A percentile compares a stretch with the other conserved stretches of the same genome.
Conservation (phyloP, 164 flowering plant genomes). For the Dillenia suffruticosa region DNA sequence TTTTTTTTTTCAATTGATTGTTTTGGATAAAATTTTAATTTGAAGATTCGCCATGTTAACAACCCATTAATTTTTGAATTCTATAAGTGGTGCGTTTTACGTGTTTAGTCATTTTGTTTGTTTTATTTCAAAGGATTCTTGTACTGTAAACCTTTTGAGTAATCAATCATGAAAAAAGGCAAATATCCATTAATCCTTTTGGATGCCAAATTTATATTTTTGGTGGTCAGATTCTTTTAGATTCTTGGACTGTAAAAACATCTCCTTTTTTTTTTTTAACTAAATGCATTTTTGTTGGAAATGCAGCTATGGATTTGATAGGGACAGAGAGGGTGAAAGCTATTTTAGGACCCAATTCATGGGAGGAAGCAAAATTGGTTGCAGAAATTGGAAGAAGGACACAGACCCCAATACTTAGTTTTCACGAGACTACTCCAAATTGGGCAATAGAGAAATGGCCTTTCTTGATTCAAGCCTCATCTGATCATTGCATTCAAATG, state of each 20-base stretch:
- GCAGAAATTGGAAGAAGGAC: slow-evolving; percentile 33
- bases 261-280: too few species aligned
- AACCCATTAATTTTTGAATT: too few species aligned
- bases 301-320: slow-evolving; percentile 32
- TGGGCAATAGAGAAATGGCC: slow-evolving; percentile 31
- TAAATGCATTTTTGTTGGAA: too few species aligned
- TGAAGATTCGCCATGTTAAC: too few species aligned
- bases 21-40: too few species aligned
- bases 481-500: slow-evolving; percentile 19
- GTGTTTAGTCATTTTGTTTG: too few species aligned
- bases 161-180: not conserved
- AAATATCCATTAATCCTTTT: not conserved
- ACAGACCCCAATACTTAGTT: slow-evolving; percentile 42
- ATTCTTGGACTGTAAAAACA: too few species aligned
- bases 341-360: slow-evolving; percentile 33
- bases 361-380: slow-evolving; percentile 43
- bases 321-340: slow-evolving; percentile 17
- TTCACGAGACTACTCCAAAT: slow-evolving; percentile 28
- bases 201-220: not conserved
- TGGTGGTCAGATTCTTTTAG: not conserved
- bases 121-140: too few species aligned
- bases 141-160: not conserved
- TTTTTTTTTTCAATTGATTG: not conserved
- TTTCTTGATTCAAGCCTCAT: slow-evolving; percentile 30
- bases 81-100: too few species aligned